Evolutionary conservation across 305 asterid genomes (phyloP).

Genomic region (Petunia hybrid): DNA sequence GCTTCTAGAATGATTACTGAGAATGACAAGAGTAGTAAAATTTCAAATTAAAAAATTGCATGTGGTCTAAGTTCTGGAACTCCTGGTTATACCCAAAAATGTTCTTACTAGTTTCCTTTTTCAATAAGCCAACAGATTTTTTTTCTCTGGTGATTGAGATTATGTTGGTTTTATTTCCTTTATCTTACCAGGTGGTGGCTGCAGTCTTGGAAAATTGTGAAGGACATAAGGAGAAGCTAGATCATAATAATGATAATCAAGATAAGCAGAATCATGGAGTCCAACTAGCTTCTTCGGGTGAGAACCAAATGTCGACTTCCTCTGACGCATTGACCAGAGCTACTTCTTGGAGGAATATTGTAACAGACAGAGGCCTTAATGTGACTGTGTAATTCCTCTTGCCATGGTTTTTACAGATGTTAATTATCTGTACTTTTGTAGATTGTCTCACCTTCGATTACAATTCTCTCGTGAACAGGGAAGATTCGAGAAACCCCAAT

Average conservation of each 20-base stretch:
- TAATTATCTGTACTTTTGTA: constrained; percentile 31
- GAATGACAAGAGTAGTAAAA: too few relatives aligned
- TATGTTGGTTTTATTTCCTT: constrained; percentile 30
- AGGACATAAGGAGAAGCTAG: constrained; percentile 46
- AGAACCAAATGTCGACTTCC: constrained; percentile 46
- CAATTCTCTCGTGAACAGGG: constrained; percentile 57
- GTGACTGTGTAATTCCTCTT: constrained; percentile 57
- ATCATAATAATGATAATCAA: constrained; percentile 39
- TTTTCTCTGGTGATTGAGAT: constrained; percentile 21
- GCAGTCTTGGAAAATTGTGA: constrained; percentile 75
- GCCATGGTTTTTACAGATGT: constrained; percentile 35
- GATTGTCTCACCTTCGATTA: constrained; percentile 40
- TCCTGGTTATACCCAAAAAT: too few relatives aligned
- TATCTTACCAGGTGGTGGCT: constrained; percentile 73
- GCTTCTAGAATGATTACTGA: too few relatives aligned
- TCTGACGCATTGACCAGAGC: constrained; percentile 55
- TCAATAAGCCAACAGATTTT: neutral
- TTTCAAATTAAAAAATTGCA: too few relatives aligned
- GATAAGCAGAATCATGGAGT: constrained; percentile 30
- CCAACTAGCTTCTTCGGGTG: constrained; percentile 30
- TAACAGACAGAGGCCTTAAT: constrained; percentile 60
- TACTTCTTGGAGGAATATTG: constrained; percentile 73
- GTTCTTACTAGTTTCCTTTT: too few relatives aligned
- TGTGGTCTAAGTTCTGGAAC: too few relatives aligned
- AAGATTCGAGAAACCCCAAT: constrained; percentile 61